Evolutionary conservation across 169 alveolate genomes (phyloP).

Genomic region (Plasmodium gaboni): DNA sequence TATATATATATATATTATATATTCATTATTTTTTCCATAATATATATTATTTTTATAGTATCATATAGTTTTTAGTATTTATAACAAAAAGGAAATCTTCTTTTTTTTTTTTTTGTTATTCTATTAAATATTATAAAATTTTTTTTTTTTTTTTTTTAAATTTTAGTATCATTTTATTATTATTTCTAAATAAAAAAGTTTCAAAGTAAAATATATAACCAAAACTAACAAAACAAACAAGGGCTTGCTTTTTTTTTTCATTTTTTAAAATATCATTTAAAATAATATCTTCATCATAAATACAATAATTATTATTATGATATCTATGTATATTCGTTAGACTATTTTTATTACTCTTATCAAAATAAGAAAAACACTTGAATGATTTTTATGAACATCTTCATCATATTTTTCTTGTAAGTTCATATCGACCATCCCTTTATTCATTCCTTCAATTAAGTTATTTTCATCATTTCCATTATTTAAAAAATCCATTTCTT

Average conservation of each 20-base stretch:
- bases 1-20: not conserved
- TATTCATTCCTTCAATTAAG: no score
- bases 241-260: not conserved
- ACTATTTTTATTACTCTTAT: no score
- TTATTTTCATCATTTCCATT: no score
- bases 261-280: not conserved
- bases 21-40: conserved; percentile 13
- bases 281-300: conserved; percentile 26
- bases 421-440: no score
- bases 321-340: not conserved
- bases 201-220: conserved; percentile 21
- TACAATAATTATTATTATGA: not conserved
- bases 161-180: conserved; percentile 3
- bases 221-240: not conserved
- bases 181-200: conserved; percentile 10
- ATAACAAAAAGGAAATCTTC: conserved; percentile 13
- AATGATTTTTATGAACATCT: no score
- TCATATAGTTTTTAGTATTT: conserved; percentile 27
- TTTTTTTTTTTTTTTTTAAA: not conserved
- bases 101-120: not conserved
- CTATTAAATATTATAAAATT: conserved; percentile 33
- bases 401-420: no score
- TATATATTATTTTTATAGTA: conserved; percentile 9
- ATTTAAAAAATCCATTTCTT: not conserved
- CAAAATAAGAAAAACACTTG: no score